Evolutionary conservation across 768 basidiomycete genomes (phyloP).

Genomic region (Auricularia auricula-judae): DNA sequence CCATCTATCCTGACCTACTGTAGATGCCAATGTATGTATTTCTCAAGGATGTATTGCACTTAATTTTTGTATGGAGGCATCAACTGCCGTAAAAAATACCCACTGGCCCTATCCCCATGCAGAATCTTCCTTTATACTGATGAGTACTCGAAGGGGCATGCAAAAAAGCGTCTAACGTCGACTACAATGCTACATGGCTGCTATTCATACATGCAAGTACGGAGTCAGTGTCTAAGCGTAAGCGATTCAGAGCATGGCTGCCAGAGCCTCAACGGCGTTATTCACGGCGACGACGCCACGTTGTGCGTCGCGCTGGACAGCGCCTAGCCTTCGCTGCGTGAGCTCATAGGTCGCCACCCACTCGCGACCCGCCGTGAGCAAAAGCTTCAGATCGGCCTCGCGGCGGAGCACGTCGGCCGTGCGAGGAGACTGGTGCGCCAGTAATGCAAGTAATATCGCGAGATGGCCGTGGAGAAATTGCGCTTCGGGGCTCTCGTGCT

Average conservation of each 20-base stretch:
- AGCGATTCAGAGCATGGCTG: neutral
- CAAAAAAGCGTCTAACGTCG: too few species aligned
- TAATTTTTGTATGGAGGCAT: too few species aligned
- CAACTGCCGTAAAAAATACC: too few species aligned
- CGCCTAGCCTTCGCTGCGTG: neutral
- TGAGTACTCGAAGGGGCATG: too few species aligned
- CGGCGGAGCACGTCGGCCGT: neutral
- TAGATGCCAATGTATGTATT: too few species aligned
- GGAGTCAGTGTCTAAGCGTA: too few species aligned
- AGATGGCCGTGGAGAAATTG: conserved; percentile 52
- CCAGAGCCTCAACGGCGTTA: neutral
- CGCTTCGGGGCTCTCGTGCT: conserved; percentile 8
- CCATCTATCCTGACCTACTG: too few species aligned
- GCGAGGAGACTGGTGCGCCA: conserved; percentile 22
- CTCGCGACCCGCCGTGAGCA: neutral
- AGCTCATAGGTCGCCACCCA: neutral
- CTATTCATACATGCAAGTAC: too few species aligned
- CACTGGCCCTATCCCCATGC: too few species aligned
- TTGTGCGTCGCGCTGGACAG: neutral
- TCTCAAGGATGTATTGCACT: too few species aligned
- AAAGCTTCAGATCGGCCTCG: neutral
- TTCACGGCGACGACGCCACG: neutral
- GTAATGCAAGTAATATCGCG: conserved; percentile 57
- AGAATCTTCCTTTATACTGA: too few species aligned
- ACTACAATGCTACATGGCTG: too few species aligned